Base-by-base conservation (phyloP, 2,329 filamentous ascomycete species). In the Kalaharituber pfeilii region DNA sequence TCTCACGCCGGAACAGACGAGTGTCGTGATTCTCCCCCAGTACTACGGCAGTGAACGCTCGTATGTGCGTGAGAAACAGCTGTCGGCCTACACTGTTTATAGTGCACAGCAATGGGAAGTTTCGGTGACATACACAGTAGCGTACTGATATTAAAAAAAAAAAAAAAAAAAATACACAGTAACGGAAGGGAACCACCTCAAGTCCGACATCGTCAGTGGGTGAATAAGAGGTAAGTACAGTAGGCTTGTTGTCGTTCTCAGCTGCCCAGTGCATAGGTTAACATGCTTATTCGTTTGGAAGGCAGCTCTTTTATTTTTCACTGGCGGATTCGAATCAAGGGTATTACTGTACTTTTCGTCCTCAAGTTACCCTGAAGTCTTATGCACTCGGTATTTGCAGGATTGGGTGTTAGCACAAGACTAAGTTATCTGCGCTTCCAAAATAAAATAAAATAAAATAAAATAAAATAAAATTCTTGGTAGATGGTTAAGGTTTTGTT, bases 21-120 rank as follows among this genome's bases (percentile, higher is more conserved):
- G 54, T 50, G 54, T 56, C 13, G 18, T 42, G 24, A 27, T 44
- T 22, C 26, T 33, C 18, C 36, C 50, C 26, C 33, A 56, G 20
- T 56, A 56, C 50, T 56, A 56, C 54, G 45, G 53, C 33, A 22
- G 36, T n/a, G 54, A 53, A 6, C 50, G 54, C 33, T 42, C 30
- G 30, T 33, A 45, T 26, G 51, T 50, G 36, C 36, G 54, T 33
- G 54, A 56, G 50, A 47, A 28, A 13, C 54, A 56, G 50, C 27
- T 42, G 8, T 33, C 36, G 13, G 50, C 42, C 36, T 52, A 53
- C 26, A 45, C 36, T 11, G 51, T 53, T 20, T 15, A 42, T 3
- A 56, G 51, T 49, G 45, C 27, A 5, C 30, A 53, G 2, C 30
- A 39, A 24, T 27, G 54, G 25, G 53, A 26, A 15, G 30, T 49